phyloP scores from a whole-genome alignment of 805 yeast species.

The Yamadazyma takamatsuzukensis region DNA sequence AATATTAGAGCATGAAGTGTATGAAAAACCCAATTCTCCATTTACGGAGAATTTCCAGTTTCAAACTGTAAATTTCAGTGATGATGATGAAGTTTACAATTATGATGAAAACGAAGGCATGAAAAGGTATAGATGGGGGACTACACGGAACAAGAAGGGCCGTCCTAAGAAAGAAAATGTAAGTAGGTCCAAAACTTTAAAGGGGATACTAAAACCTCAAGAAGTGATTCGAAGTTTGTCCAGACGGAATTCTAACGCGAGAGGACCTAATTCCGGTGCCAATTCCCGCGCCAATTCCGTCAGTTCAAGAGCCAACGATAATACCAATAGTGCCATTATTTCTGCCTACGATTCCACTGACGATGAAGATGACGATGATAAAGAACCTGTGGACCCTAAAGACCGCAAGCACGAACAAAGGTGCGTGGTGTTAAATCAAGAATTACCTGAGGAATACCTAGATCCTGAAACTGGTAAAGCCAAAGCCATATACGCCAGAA shows the following conservation, averaged over 20 bases:
- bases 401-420: conserved; percentile 36
- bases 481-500: conserved; percentile 63
- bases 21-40: conserved; percentile 27
- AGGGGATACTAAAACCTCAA: conserved; percentile 32
- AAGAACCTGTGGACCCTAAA: conserved; percentile 26
- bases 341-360: conserved; percentile 18
- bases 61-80: conserved; percentile 7
- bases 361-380: conserved; percentile 26
- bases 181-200: conserved; percentile 58
- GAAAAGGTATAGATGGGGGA: conserved; percentile 88
- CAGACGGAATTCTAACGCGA: conserved; percentile 1
- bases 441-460: conserved; percentile 53
- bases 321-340: conserved; percentile 22
- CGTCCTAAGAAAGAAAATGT: conserved; percentile 48
- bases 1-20: conserved; percentile 23
- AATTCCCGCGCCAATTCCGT: conserved; percentile 15
- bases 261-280: conserved; percentile 4
- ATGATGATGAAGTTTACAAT: conserved; percentile 15
- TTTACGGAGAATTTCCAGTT: conserved; percentile 15
- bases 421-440: conserved; percentile 55
- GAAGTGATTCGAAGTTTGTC: conserved; percentile 10
- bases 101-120: conserved; percentile 33
- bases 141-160: conserved; percentile 74
- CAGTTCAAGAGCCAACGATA: conserved; percentile 13
- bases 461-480: conserved; percentile 62